Evolutionary conservation across 495 filamentous ascomycete species (phyloP).

Genomic region (Amphirosellinia nigrospora): DNA sequence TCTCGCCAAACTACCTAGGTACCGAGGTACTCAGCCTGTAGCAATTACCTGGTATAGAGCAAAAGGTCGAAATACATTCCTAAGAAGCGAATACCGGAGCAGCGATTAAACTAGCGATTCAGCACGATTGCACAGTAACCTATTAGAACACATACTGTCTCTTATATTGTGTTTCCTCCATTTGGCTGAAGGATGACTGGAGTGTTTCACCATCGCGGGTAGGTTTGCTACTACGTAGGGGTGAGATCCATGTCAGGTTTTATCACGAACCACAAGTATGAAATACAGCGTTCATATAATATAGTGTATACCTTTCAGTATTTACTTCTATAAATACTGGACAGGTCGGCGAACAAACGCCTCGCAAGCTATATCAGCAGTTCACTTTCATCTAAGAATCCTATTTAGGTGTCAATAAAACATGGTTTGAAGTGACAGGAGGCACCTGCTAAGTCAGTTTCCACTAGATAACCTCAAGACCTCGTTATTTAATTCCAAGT

Average conservation of each 20-base stretch:
- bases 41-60: background rate
- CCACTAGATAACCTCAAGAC: too few relatives aligned
- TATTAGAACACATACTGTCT: background rate
- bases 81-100: too few relatives aligned
- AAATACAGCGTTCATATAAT: background rate
- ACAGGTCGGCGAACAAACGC: too few relatives aligned
- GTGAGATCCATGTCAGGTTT: background rate
- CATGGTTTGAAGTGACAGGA: too few relatives aligned
- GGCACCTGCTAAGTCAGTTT: too few relatives aligned
- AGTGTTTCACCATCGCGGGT: conserved; percentile 22
- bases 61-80: background rate
- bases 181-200: conserved; percentile 12
- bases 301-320: too few relatives aligned
- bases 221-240: conserved; percentile 8
- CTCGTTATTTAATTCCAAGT: too few relatives aligned
- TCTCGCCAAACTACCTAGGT: background rate
- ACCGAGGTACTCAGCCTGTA: too few relatives aligned
- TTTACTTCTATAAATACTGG: too few relatives aligned
- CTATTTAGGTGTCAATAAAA: too few relatives aligned
- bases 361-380: too few relatives aligned
- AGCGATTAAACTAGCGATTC: conserved; percentile 4
- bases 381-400: too few relatives aligned
- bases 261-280: background rate
- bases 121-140: background rate
- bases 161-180: background rate